These are phyloP conservation scores for Metarhizium robertsii DNA, from an alignment of 2,329 filamentous ascomycete genomes.

Conservation along the genomic window DNA sequence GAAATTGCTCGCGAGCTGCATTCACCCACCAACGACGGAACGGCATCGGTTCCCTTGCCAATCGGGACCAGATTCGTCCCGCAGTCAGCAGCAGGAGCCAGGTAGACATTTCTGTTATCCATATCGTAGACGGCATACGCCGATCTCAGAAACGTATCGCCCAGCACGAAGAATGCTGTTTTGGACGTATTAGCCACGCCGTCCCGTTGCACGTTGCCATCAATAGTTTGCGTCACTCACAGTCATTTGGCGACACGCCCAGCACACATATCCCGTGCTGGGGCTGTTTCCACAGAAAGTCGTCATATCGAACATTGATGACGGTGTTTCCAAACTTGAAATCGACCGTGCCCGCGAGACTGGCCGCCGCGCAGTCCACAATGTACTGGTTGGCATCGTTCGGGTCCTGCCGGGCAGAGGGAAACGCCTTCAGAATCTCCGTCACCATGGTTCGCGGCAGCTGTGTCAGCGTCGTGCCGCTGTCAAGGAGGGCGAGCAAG, in stretches of 20 bases:
- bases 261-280: slow-evolving; percentile 22
- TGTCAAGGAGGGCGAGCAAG: too few relatives aligned
- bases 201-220: slow-evolving; percentile 6
- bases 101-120: slow-evolving; percentile 21
- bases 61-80: slow-evolving; percentile 16
- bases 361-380: slow-evolving; percentile 28
- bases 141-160: slow-evolving; percentile 28
- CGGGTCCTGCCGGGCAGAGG: slow-evolving; percentile 30
- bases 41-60: too few relatives aligned
- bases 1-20: too few relatives aligned
- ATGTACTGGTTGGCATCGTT: slow-evolving; percentile 29
- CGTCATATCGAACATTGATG: slow-evolving; percentile 29
- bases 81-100: slow-evolving; percentile 19
- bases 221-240: slow-evolving; percentile 16
- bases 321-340: slow-evolving; percentile 31
- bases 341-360: slow-evolving; percentile 25
- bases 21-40: too few relatives aligned
- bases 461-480: too few relatives aligned
- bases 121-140: slow-evolving; percentile 27
- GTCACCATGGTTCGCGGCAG: too few relatives aligned
- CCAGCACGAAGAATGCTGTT: slow-evolving; percentile 15
- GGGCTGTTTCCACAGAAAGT: slow-evolving; percentile 26
- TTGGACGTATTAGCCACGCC: background rate
- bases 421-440: slow-evolving; percentile 30
- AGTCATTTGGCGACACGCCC: slow-evolving; percentile 20